Evolutionary conservation across 176 grass and related monocot genomes (phyloP), one percentile per base, ranked within the genome.

Genomic region (Juncus effusus): DNA sequence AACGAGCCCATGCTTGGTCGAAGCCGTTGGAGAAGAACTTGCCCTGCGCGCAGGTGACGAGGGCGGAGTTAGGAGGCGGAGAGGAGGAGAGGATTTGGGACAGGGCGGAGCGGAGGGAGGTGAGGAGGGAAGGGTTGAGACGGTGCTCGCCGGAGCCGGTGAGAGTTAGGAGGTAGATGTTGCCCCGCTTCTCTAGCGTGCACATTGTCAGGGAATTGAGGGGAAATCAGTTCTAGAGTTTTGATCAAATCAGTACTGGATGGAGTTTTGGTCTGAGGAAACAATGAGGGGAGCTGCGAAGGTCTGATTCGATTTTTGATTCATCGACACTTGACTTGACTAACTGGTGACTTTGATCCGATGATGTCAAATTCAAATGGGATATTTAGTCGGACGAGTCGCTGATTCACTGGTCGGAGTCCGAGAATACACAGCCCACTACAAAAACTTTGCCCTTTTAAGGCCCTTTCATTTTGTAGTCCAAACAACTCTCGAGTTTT

Each of bases 1-100:
- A 47, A 52, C 74, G 67, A 53, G 62, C 85, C 87, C 82, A 91
- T 9, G 63, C 77, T 13, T 55, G 85, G 75, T 86, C 77, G 60
- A 81, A 91, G 19, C 87, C 93, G 59, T 96, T 96, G 74, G 74
- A 89, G 80, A 96, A 91, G 85, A 77, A 96, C 72, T 79, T 87
- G 60, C 82, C 87, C 74, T 91, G 63, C 54, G 63, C 82, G 10
- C 87, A 75, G 0, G 86, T 69, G 63, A 96, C 65, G 16, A 96
- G 70, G 7, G 87, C 82, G 19, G 65, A 61, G 40, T 59, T 63
- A 19, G 60, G 57, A 3, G 57, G 12, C 59, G 54, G 59, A 59
- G 56, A 60, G 64, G 73, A 64, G 53, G 78, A 59, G 16, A 76
- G 81, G 54, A 83, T 28, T 40, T 35, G 13, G 49, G 81, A 70